phyloP scores from a whole-genome alignment of 352 stramenopile species.

The Phytopythium delawarense region DNA sequence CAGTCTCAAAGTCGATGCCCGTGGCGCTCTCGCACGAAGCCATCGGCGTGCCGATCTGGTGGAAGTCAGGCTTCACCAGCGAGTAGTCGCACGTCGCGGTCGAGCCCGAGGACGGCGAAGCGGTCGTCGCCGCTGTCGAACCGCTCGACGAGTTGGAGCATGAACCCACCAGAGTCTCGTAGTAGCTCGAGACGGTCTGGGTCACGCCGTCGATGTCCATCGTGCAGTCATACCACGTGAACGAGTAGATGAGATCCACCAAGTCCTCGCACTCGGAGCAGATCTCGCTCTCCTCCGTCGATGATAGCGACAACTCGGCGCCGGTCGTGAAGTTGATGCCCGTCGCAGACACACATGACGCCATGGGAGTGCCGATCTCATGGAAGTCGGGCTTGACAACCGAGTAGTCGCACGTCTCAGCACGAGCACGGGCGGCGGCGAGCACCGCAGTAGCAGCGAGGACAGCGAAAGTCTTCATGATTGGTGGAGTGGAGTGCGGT shows the following conservation, averaged over 20 bases:
- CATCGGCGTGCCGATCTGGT: constrained; percentile 13
- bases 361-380: constrained; percentile 11
- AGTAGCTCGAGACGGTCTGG: constrained; percentile 16
- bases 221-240: constrained; percentile 15
- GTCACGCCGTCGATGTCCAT: constrained; percentile 13
- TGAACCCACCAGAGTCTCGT: constrained; percentile 11
- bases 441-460: background rate
- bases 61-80: constrained; percentile 10
- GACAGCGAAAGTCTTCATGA: constrained; percentile 5
- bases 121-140: background rate
- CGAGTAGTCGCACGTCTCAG: constrained; percentile 14
- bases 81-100: constrained; percentile 12
- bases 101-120: background rate
- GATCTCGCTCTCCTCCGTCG: constrained; percentile 7
- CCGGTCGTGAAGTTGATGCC: constrained; percentile 13
- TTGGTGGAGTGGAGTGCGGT: background rate
- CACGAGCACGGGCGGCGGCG: background rate
- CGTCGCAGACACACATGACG: constrained; percentile 11
- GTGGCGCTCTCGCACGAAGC: constrained; percentile 13
- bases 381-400: constrained; percentile 11
- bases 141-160: constrained; percentile 7
- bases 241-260: constrained; percentile 3
- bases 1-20: constrained; percentile 11
- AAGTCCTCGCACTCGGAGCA: constrained; percentile 15
- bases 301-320: constrained; percentile 2